Base-by-base conservation (phyloP, 331 rosid genomes). In the Arachis monticola region DNA sequence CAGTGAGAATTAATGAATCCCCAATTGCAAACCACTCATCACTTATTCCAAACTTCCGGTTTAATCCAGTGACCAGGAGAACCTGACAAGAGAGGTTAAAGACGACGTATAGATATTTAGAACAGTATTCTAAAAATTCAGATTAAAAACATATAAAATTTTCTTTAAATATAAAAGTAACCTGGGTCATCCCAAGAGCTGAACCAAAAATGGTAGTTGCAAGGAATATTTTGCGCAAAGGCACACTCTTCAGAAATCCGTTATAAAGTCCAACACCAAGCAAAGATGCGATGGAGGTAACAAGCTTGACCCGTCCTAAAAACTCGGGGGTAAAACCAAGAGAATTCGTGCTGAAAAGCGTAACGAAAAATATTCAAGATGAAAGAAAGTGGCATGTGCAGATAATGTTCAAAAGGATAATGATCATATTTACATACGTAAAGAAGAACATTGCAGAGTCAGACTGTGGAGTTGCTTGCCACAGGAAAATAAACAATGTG, bases 381-480 rank as follows among this genome's bases (percentile, higher is more conserved):
- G 60, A 59, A 74, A 78, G 74, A 51, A 60, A 73, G 77, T 58
- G 52, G 6, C 11, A 42, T 31, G 70, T 41, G 52, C 60, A 69
- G 45, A 62, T n/a, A n/a, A n/a, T n/a, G n/a, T n/a, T n/a, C n/a
- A n/a, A 65, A 65, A 79, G n/a, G 66, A 56, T 47, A 30, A 74
- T 60, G 79, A 64, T 42, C 22, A 65, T 31, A 69, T 66, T 71
- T 31, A 79, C 69, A 62, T 92, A 95, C 99, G 75, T 84, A 83
- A 90, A 95, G 86, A 80, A 95, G 81, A 95, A 95, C 97, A 92
- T 95, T 52, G 97, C 99, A 50, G 97, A 95, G 70, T 95, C 99
- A 17, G 97, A 95, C 7, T 95, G 99, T 0, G 99, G 99, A 31
- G 99, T 95, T 79, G 97, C 91, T 87, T 95, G 99, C 99, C 99